Percentiles rank a stretch among this genome's conserved stretches.
phyloP scores from a whole-genome alignment of 2,329 filamentous ascomycete species.

The Exophiala mesophila region DNA sequence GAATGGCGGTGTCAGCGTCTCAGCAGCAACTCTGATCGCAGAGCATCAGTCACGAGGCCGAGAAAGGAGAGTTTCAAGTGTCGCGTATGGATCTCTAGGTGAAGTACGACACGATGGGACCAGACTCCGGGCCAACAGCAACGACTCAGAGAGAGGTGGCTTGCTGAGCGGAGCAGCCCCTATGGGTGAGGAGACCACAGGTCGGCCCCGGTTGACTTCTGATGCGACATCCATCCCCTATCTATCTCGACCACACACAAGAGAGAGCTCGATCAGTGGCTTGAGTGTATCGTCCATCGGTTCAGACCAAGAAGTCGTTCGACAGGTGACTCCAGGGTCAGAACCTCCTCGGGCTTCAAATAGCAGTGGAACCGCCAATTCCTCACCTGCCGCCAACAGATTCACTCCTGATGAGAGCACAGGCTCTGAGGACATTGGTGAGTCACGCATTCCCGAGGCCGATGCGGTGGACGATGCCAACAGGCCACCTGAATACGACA shows the following conservation, averaged over 20 bases:
- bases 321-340: constrained; percentile 12
- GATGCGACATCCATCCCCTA: constrained; percentile 19
- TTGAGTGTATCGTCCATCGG: constrained; percentile 29
- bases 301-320: constrained; percentile 15
- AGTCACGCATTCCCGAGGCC: constrained; percentile 31
- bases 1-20: constrained; percentile 28
- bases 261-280: constrained; percentile 33
- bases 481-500: constrained; percentile 39
- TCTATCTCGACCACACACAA: constrained; percentile 29
- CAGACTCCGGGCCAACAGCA: constrained; percentile 43
- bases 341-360: constrained; percentile 10
- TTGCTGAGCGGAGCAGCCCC: constrained; percentile 37
- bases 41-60: constrained; percentile 42
- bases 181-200: constrained; percentile 29
- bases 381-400: constrained; percentile 28
- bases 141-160: constrained; percentile 45
- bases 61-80: constrained; percentile 43
- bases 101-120: constrained; percentile 47
- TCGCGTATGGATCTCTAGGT: constrained; percentile 45
- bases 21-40: constrained; percentile 36
- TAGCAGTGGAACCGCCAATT: constrained; percentile 25
- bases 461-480: constrained; percentile 8
- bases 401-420: constrained; percentile 25
- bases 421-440: constrained; percentile 34
- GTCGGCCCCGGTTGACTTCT: constrained; percentile 15